A percentile compares a stretch with the other conserved stretches of the same genome.
Evolutionary conservation across 495 filamentous ascomycete species (phyloP).

Genomic region (Cladorrhinum samala): DNA sequence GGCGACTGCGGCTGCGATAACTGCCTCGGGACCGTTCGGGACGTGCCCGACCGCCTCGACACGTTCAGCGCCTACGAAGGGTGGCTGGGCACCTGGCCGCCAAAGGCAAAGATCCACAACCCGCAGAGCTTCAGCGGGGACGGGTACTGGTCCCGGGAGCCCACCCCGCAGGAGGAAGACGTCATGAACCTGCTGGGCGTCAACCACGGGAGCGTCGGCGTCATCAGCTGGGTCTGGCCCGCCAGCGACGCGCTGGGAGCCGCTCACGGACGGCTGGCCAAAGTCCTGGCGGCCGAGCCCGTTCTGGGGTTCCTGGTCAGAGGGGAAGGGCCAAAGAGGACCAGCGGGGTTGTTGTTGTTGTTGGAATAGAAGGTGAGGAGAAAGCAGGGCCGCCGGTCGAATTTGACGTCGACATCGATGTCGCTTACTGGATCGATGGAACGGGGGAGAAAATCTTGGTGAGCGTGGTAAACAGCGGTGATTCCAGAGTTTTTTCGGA

Average conservation of each 20-base stretch:
- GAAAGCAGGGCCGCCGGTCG: no score
- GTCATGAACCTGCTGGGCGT: neutral
- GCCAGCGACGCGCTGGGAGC: neutral
- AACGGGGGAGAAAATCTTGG: no score
- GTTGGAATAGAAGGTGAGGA: no score
- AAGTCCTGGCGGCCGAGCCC: neutral
- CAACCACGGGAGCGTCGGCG: neutral
- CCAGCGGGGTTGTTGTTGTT: no score
- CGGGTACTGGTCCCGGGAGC: neutral
- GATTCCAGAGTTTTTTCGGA: no score
- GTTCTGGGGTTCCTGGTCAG: neutral
- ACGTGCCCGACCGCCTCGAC: conserved; percentile 52
- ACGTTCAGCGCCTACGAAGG: conserved; percentile 39
- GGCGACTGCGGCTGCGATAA: conserved; percentile 71
- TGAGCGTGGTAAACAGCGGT: no score
- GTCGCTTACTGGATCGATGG: no score
- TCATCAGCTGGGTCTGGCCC: neutral
- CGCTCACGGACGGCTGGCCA: neutral
- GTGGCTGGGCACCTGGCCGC: conserved; percentile 36
- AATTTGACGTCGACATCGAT: no score
- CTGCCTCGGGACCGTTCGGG: conserved; percentile 50
- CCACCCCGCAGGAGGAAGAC: neutral
- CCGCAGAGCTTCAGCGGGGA: neutral
- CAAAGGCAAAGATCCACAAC: neutral
- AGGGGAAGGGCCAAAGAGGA: neutral